Evolutionary conservation across 2,329 filamentous ascomycete species (phyloP).

Genomic region (Monosporascus sp.): DNA sequence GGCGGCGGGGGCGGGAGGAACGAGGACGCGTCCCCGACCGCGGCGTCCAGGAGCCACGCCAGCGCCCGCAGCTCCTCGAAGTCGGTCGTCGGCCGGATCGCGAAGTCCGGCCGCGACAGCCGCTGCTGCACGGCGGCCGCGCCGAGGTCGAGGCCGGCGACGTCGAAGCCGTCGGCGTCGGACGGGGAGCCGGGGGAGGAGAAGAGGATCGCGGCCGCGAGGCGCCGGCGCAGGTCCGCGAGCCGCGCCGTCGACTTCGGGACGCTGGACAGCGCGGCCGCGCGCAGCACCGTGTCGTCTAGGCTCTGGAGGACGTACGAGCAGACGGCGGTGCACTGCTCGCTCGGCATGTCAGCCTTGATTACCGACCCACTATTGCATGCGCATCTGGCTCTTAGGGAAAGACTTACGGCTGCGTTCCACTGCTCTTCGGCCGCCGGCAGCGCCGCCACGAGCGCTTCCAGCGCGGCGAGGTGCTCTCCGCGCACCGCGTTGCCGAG

Average conservation of each 20-base stretch:
- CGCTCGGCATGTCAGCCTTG: too few species aligned
- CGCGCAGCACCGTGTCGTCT: slow-evolving; percentile 45
- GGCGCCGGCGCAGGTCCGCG: slow-evolving; percentile 58
- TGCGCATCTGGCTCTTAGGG: background rate
- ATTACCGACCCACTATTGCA: too few species aligned
- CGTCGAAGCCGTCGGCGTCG: slow-evolving; percentile 32
- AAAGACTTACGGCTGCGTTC: slow-evolving; percentile 37
- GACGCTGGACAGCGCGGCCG: slow-evolving; percentile 54
- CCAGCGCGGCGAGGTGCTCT: slow-evolving; percentile 30
- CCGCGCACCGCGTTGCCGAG: slow-evolving; percentile 27
- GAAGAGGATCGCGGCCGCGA: slow-evolving; percentile 62
- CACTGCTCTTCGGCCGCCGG: slow-evolving; percentile 29
- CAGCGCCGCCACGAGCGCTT: slow-evolving; percentile 38
- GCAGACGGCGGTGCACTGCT: slow-evolving; percentile 46
- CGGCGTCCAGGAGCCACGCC: slow-evolving; percentile 66
- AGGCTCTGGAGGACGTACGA: slow-evolving; percentile 42
- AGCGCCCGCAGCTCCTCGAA: slow-evolving; percentile 64
- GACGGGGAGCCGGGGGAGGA: slow-evolving; percentile 38
- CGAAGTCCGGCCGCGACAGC: slow-evolving; percentile 45
- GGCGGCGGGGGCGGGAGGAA: slow-evolving; percentile 11
- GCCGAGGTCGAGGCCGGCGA: slow-evolving; percentile 31
- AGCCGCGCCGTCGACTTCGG: slow-evolving; percentile 44
- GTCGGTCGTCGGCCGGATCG: slow-evolving; percentile 52
- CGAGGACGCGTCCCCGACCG: slow-evolving; percentile 58
- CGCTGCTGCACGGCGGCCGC: slow-evolving; percentile 35